A percentile compares a stretch with the other conserved stretches of the same genome.
Conservation (phyloP, 1,284 basidiomycete genomes). For the Phellopilus nigrolimitatus region DNA sequence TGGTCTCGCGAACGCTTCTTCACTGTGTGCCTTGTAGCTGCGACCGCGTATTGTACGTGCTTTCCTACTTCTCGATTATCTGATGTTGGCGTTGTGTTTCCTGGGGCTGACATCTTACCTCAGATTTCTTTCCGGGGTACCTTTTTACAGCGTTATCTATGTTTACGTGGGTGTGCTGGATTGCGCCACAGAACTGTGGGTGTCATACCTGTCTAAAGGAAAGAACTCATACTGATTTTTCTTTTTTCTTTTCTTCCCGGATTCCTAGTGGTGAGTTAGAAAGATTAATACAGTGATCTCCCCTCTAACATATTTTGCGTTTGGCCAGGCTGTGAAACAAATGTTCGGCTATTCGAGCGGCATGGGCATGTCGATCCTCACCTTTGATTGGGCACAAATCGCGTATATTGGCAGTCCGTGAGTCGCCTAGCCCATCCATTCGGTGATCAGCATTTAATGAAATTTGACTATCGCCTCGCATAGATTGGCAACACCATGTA, state of each 20-base stretch:
- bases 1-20: slow-evolving; percentile 35
- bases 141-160: slow-evolving; percentile 28
- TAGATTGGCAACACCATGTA: slow-evolving; percentile 20
- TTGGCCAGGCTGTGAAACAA: slow-evolving; percentile 16
- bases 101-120: not conserved
- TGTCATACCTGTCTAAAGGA: not conserved
- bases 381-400: slow-evolving; percentile 24
- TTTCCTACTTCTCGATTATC: slow-evolving; percentile 4
- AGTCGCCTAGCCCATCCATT: too few relatives aligned
- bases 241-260: not conserved
- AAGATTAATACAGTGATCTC: not conserved
- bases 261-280: slow-evolving; percentile 10
- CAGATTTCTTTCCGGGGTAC: slow-evolving; percentile 31
- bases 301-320: not conserved
- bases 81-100: not conserved
- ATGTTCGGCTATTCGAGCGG: slow-evolving; percentile 20
- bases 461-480: not conserved
- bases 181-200: slow-evolving; percentile 26
- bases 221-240: too few relatives aligned
- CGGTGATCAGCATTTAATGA: too few relatives aligned
- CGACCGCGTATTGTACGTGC: slow-evolving; percentile 37
- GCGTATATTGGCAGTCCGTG: slow-evolving; percentile 23
- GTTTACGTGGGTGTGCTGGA: slow-evolving; percentile 40
- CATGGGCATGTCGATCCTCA: slow-evolving; percentile 22
- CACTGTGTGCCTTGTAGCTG: slow-evolving; percentile 26